Evolutionary conservation across 495 filamentous ascomycete species (phyloP), one percentile per base, ranked within the genome.

Genomic region (Oleoguttula mirabilis): DNA sequence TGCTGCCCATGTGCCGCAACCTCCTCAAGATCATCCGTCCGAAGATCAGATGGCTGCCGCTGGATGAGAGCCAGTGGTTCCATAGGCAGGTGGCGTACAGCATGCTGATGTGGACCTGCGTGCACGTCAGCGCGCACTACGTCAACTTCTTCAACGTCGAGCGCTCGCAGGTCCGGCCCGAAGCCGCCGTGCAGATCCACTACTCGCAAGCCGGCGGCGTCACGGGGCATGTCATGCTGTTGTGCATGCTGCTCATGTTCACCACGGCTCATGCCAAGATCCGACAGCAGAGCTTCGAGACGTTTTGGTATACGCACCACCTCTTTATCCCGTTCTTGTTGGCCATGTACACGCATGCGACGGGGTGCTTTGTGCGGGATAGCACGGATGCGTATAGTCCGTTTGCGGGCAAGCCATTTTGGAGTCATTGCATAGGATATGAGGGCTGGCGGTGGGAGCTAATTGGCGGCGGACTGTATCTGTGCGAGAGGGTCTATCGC

Each of bases 251-350:
- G 39, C 63, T 99, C 41, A 99, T 99, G 75, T 99, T 90, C 61
- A 99, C 90, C 15, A 94, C 92, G 6, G 81, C 90, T 3, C 90
- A 99, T 55, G 71, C 78, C 52, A 81, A 82, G 50, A 96, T 99
- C 52, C 82, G 90, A 37, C 85, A 96, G 58, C 90, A 99, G 56
- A 92, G 83, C 2, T 99, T 82, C 61, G 90, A 99, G 63, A 88
- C 88, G 1, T 99, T 99, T 58, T 96, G 88, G 90, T 99, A 99
- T 62, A 94, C 84, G 10, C 90, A 99, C 60, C 92, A 99, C 51
- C 73, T 99, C 8, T 95, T 95, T 58, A 81, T 99, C 48, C 88
- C 92, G 11, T 99, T 99, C 65, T 65, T 95, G 56, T 71, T 99
- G 30, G 85, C 71, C 14, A 74, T 96, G 33, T 99, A 99, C 54